Percentiles rank a stretch among this genome's conserved stretches.
Conservation (phyloP, 495 filamentous ascomycete genomes). For the Letharia columbiana region DNA sequence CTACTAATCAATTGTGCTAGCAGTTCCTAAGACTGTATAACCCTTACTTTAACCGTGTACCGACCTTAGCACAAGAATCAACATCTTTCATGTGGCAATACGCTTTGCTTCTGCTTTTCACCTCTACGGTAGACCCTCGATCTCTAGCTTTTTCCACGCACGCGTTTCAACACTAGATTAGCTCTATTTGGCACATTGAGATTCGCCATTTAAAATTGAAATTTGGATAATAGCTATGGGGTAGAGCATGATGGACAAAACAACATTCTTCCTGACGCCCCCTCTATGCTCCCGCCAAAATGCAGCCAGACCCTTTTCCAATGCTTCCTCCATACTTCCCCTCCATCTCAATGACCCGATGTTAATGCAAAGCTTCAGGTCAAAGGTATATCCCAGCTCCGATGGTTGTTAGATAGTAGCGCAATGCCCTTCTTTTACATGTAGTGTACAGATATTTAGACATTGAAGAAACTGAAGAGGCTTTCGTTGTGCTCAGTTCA, state of each 20-base stretch:
- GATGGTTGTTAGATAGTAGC: neutral
- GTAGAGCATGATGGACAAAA: neutral
- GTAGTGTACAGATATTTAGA: conserved; percentile 13
- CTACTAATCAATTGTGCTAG: too few species aligned
- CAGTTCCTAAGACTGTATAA: too few species aligned
- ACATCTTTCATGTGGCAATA: neutral
- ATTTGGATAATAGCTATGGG: neutral
- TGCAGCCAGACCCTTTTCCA: neutral
- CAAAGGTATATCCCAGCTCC: neutral
- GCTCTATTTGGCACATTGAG: neutral
- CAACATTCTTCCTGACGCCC: neutral
- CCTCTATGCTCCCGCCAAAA: neutral
- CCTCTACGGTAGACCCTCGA: neutral
- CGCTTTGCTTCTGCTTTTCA: neutral
- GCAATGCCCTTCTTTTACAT: neutral
- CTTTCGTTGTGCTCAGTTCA: conserved; percentile 3
- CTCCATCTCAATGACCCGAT: neutral
- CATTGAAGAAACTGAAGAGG: neutral
- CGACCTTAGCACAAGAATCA: too few species aligned
- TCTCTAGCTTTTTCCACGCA: neutral
- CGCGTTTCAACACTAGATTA: neutral
- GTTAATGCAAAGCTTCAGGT: neutral
- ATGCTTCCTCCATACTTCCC: neutral
- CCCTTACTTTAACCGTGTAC: too few species aligned
- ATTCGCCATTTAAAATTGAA: neutral